phyloP scores from a whole-genome alignment of 2,329 filamentous ascomycete species.

The Metarhizium album region DNA sequence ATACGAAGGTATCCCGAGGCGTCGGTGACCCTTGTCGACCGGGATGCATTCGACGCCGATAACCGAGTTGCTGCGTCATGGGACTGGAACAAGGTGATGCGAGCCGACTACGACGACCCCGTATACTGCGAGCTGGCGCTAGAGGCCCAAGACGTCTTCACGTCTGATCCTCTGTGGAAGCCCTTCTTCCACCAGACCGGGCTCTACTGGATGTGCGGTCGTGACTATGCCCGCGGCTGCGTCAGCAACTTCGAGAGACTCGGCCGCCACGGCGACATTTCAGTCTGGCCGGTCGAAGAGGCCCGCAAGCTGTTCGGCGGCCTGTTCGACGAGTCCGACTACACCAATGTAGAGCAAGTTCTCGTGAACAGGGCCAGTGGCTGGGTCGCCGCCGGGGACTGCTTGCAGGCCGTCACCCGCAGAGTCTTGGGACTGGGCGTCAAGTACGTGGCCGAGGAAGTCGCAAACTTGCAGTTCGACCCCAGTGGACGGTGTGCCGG shows the following conservation, averaged over 20 bases:
- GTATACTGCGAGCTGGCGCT: constrained; percentile 54
- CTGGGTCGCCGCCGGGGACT: constrained; percentile 52
- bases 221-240: constrained; percentile 39
- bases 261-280: constrained; percentile 27
- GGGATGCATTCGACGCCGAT: constrained; percentile 37
- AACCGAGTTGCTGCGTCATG: constrained; percentile 50
- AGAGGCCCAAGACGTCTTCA: constrained; percentile 54
- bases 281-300: constrained; percentile 33
- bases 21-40: constrained; percentile 46
- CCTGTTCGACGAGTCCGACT: constrained; percentile 50
- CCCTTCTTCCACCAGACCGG: constrained; percentile 49
- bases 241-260: constrained; percentile 40
- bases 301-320: constrained; percentile 43
- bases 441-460: constrained; percentile 44
- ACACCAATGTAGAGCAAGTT: constrained; percentile 46
- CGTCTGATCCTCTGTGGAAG: constrained; percentile 43
- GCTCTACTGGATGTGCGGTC: constrained; percentile 44
- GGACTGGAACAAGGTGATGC: constrained; percentile 65
- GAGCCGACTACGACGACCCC: constrained; percentile 56
- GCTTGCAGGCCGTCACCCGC: constrained; percentile 42
- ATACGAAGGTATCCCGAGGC: constrained; percentile 38
- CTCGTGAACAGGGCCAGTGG: constrained; percentile 51
- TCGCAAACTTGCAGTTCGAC: constrained; percentile 36
- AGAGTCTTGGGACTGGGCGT: constrained; percentile 44
- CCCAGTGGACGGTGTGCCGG: constrained; percentile 35